Evolutionary conservation across 225 moss, liverwort and hornwort genomes (phyloP).

Genomic region (Ulota crispa): DNA sequence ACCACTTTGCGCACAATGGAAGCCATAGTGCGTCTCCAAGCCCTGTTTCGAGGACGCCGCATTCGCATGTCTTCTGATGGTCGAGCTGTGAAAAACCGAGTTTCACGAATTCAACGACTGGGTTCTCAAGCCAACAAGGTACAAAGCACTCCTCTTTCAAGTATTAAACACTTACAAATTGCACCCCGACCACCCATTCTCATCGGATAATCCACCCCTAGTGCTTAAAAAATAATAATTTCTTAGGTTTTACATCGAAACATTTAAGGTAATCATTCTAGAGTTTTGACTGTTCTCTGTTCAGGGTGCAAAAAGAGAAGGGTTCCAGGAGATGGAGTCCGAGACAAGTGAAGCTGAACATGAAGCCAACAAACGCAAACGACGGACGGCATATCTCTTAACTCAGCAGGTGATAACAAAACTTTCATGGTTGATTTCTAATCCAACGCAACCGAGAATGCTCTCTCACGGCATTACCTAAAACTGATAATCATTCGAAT

Average conservation of each 20-base stretch:
- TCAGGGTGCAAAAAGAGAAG: constrained; percentile 55
- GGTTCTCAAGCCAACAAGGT: constrained; percentile 22
- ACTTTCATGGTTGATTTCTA: background rate
- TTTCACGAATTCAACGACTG: constrained; percentile 18
- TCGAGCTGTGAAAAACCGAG: constrained; percentile 23
- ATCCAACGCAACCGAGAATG: background rate
- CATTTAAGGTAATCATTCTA: background rate
- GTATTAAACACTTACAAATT: background rate
- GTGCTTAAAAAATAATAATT: background rate
- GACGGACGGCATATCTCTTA: constrained; percentile 64
- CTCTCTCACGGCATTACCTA: too few relatives aligned
- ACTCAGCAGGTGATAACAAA: constrained; percentile 62
- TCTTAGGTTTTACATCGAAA: too few relatives aligned
- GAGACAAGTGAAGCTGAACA: constrained; percentile 46
- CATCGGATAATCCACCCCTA: background rate
- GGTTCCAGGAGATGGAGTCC: constrained; percentile 50
- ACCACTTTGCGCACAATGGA: constrained; percentile 46
- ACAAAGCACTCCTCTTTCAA: constrained; percentile 3
- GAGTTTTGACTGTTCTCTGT: background rate
- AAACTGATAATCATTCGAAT: too few relatives aligned
- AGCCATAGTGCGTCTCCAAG: constrained; percentile 57
- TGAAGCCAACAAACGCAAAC: constrained; percentile 63
- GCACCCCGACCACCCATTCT: background rate
- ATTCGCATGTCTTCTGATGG: constrained; percentile 53
- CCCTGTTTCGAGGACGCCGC: constrained; percentile 46